Conservation (phyloP, 2,329 filamentous ascomycete species). For the Didymella pomorum region DNA sequence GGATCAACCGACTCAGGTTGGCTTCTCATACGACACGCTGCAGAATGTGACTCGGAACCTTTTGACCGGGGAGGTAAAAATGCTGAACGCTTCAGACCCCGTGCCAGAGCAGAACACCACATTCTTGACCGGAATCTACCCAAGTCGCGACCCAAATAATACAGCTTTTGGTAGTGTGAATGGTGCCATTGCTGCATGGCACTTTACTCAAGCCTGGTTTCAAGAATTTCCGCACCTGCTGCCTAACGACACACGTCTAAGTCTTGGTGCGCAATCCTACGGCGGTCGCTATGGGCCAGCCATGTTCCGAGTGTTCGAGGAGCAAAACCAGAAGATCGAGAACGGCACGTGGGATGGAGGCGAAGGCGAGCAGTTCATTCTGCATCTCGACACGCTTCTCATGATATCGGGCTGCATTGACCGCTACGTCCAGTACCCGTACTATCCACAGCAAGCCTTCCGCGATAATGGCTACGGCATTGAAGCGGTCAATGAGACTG, state of each 20-base stretch:
- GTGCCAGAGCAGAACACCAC: conserved; percentile 30
- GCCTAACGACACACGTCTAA: conserved; percentile 30
- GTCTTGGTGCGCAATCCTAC: conserved; percentile 49
- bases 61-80: conserved; percentile 20
- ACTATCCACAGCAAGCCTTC: conserved; percentile 59
- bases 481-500: conserved; percentile 53
- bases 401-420: conserved; percentile 55
- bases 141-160: conserved; percentile 28
- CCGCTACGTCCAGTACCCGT: conserved; percentile 56
- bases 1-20: conserved; percentile 69
- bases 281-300: conserved; percentile 65
- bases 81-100: conserved; percentile 24
- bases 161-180: conserved; percentile 31
- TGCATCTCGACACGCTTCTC: conserved; percentile 57
- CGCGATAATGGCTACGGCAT: conserved; percentile 64
- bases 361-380: conserved; percentile 23
- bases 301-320: conserved; percentile 61
- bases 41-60: conserved; percentile 33
- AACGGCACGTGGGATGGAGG: conserved; percentile 21
- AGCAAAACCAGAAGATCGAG: conserved; percentile 62
- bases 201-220: conserved; percentile 33
- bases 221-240: conserved; percentile 33
- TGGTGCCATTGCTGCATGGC: conserved; percentile 31
- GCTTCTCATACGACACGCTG: conserved; percentile 60
- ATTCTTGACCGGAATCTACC: conserved; percentile 28